Evolutionary conservation across 306 rosid species (phyloP).

Genomic region (Vicia faba): DNA sequence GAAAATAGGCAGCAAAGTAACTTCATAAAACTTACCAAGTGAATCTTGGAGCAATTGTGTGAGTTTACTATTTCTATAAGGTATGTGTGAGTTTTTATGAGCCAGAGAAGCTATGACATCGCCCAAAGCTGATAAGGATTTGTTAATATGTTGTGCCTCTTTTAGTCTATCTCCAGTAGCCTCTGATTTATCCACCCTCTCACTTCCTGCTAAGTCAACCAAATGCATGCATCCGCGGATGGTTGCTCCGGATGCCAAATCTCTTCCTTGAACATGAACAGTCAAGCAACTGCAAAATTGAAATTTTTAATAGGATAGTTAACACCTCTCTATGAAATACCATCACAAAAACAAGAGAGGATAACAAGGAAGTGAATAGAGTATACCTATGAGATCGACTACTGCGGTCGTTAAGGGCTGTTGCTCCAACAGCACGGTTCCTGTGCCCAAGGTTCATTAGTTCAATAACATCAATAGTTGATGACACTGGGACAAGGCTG

Average conservation of each 20-base stretch:
- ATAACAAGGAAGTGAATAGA: conserved; percentile 5
- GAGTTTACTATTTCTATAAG: conserved; percentile 96
- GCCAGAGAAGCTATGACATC: conserved; percentile 98
- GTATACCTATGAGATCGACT: conserved; percentile 97
- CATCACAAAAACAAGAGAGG: conserved; percentile 4
- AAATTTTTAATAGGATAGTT: conserved; percentile 32
- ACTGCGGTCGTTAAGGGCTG: conserved; percentile 97
- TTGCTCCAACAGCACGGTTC: conserved; percentile 96
- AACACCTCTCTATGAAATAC: conserved; percentile 14
- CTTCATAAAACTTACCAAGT: conserved; percentile 67
- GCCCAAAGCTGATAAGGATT: conserved; percentile 94
- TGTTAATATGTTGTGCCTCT: conserved; percentile 97
- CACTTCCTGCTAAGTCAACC: conserved; percentile 98
- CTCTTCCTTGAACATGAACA: conserved; percentile 97
- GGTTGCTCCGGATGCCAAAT: conserved; percentile 74
- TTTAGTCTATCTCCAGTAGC: conserved; percentile 95
- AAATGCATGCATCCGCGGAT: conserved; percentile 98
- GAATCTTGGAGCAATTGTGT: conserved; percentile 98
- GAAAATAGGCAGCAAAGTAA: conserved; percentile 20
- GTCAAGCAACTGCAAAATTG: conserved; percentile 87
- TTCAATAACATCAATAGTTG: conserved; percentile 84
- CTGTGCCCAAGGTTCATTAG: conserved; percentile 92
- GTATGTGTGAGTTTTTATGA: conserved; percentile 89
- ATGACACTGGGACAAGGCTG: conserved; percentile 73
- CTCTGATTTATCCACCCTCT: conserved; percentile 97